phyloP scores from a whole-genome alignment of 352 stramenopile genomes.

The Phytopythium montanum region DNA sequence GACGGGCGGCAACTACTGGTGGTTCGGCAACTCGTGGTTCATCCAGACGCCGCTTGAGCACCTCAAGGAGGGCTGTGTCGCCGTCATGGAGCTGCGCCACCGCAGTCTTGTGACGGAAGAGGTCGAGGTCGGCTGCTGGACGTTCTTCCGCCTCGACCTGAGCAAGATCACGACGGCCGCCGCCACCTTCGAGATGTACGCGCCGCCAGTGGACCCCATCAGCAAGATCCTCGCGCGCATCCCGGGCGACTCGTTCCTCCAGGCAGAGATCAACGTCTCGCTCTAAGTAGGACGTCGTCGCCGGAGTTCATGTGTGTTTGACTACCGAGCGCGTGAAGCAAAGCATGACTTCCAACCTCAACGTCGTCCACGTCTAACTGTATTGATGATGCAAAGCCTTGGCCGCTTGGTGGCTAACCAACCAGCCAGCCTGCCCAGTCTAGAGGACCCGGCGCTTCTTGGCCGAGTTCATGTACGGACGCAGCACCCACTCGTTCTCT shows the following conservation, averaged over 20 bases:
- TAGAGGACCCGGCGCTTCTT: conserved; percentile 94
- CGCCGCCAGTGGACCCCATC: conserved; percentile 74
- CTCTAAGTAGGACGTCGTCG: too few species aligned
- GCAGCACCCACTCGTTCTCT: conserved; percentile 99
- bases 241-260: conserved; percentile 84
- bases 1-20: conserved; percentile 84
- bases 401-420: too few species aligned
- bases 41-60: conserved; percentile 82
- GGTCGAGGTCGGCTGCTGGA: conserved; percentile 87
- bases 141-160: conserved; percentile 86
- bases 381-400: not conserved
- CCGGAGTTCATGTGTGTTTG: too few species aligned
- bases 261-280: conserved; percentile 87
- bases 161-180: conserved; percentile 86
- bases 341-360: too few species aligned
- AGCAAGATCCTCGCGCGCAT: conserved; percentile 86
- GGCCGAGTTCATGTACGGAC: conserved; percentile 99
- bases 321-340: too few species aligned
- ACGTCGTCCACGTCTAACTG: too few species aligned
- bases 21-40: conserved; percentile 89
- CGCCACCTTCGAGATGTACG: conserved; percentile 89
- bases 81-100: conserved; percentile 85
- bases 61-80: conserved; percentile 82
- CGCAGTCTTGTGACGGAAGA: conserved; percentile 80
- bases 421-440: not conserved